These are phyloP conservation scores for Boletus pseudopeckii DNA, from an alignment of 768 basidiomycete genomes.

Conservation along the genomic window DNA sequence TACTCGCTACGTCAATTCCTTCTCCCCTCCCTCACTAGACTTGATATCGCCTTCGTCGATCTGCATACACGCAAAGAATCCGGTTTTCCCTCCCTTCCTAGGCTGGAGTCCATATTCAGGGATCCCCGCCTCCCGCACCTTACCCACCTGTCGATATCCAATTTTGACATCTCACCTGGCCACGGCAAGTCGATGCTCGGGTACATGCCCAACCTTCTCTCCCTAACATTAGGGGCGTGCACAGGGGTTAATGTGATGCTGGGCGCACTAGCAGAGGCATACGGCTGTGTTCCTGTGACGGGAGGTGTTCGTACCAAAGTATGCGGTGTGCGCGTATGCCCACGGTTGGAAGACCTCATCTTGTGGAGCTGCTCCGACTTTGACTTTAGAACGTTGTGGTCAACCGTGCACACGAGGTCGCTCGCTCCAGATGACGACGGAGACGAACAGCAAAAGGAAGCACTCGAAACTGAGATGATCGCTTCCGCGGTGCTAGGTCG, in stretches of 20 bases:
- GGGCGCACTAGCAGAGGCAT: constrained; percentile 38
- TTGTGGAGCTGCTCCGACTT: constrained; percentile 52
- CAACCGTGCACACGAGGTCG: constrained; percentile 36
- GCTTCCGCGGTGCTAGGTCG: constrained; percentile 27
- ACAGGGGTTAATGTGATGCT: constrained; percentile 40
- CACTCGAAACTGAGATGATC: constrained; percentile 17
- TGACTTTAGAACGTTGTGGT: constrained; percentile 34
- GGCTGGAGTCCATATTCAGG: constrained; percentile 51
- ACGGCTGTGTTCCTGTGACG: constrained; percentile 21
- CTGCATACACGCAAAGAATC: constrained; percentile 22
- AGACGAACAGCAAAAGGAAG: constrained; percentile 12
- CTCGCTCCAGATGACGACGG: constrained; percentile 10
- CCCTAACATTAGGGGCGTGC: constrained; percentile 47
- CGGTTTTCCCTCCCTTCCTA: constrained; percentile 37
- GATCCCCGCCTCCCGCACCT: constrained; percentile 52
- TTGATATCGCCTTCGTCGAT: constrained; percentile 42
- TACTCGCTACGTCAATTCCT: constrained; percentile 41
- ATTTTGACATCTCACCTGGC: constrained; percentile 41
- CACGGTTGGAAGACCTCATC: constrained; percentile 47
- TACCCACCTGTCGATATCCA: constrained; percentile 49
- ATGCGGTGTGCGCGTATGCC: constrained; percentile 46
- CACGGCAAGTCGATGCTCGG: constrained; percentile 43
- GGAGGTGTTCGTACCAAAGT: constrained; percentile 13
- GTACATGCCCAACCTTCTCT: constrained; percentile 49
- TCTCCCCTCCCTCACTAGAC: constrained; percentile 43